Evolutionary conservation across 2,329 filamentous ascomycete species (phyloP).

Genomic region (Metarhizium sp.): DNA sequence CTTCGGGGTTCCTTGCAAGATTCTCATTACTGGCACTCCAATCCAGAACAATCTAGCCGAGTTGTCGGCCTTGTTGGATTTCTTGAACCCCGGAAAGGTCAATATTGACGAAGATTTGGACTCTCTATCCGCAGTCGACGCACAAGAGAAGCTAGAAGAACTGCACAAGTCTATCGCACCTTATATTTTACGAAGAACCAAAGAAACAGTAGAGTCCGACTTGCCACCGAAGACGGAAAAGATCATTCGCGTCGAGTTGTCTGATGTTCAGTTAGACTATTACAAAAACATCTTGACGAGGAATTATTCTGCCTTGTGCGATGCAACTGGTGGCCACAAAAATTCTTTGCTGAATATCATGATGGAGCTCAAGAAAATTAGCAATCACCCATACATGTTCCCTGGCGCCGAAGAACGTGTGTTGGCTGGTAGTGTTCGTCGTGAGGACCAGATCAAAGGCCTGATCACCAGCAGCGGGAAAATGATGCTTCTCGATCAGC

Average conservation of each 20-base stretch:
- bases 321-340: conserved; percentile 83
- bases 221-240: conserved; percentile 96
- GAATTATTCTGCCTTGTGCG: conserved; percentile 90
- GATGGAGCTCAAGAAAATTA: conserved; percentile 99
- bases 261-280: conserved; percentile 92
- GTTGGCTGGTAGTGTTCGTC: conserved; percentile 65
- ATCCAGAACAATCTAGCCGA: conserved; percentile 96
- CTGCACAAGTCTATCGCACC: conserved; percentile 83
- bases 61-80: conserved; percentile 86
- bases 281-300: conserved; percentile 98
- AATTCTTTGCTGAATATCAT: conserved; percentile 96
- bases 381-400: conserved; percentile 98
- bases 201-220: conserved; percentile 95
- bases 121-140: conserved; percentile 63
- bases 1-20: conserved; percentile 79
- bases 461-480: conserved; percentile 97
- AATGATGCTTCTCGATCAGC: conserved; percentile 96
- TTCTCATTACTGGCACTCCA: conserved; percentile 93
- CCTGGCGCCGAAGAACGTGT: conserved; percentile 87
- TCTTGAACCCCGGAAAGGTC: conserved; percentile 90
- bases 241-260: conserved; percentile 95
- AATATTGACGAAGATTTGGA: conserved; percentile 89
- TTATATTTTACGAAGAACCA: conserved; percentile 90
- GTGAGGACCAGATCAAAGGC: conserved; percentile 85
- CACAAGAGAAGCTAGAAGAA: conserved; percentile 77